Evolutionary conservation across 2,329 filamentous ascomycete species (phyloP), one percentile per base, ranked within the genome.

Genomic region (Cytospora piceae): DNA sequence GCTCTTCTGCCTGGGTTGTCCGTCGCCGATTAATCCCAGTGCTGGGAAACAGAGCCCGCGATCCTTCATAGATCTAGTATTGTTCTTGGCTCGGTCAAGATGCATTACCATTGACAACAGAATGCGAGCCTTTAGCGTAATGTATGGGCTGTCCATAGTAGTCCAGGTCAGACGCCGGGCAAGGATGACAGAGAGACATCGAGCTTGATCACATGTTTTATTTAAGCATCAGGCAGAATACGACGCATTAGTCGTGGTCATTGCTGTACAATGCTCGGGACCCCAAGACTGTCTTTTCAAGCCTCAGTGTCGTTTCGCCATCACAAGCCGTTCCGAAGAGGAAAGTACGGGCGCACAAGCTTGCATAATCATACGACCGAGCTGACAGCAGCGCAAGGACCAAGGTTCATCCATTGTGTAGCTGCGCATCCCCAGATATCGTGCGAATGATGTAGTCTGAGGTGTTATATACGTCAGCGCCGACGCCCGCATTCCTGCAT

Each of bases 381-480:
- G 54, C 54, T 49, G 52, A 56, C 29, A 42, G 39, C 39, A 42
- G 39, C 17, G 17, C 39, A 42, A n/a, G 39, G 39, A n/a, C 17
- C 39, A 42, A 12, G 34, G 34, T 37, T 15, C 20, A 31, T 34
- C 29, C 22, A 46, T 42, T 3, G 29, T 24, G 34, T 29, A n/a
- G n/a, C 37, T 62, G 60, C 60, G 29, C n/a, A 22, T 55, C 52
- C 59, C 60, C 52, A 31, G 52, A 49, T 62, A 62, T 56, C 52
- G 60, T 62, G 52, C 52, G 52, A 49, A 49, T 62, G 60, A 55
- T 49, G 37, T 46, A 55, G 34, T 49, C n/a, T 29, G 51, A 8
- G 39, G 59, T 51, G 12, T 37, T 32, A 49, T 53, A n/a, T 15
- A 31, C 31, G 54, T 15, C 11, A 56, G n/a, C 32, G 60, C 60